A percentile compares a stretch with the other conserved stretches of the same genome.
Evolutionary conservation across 148 eudicot species (phyloP).

Genomic region (Rheum nobile): DNA sequence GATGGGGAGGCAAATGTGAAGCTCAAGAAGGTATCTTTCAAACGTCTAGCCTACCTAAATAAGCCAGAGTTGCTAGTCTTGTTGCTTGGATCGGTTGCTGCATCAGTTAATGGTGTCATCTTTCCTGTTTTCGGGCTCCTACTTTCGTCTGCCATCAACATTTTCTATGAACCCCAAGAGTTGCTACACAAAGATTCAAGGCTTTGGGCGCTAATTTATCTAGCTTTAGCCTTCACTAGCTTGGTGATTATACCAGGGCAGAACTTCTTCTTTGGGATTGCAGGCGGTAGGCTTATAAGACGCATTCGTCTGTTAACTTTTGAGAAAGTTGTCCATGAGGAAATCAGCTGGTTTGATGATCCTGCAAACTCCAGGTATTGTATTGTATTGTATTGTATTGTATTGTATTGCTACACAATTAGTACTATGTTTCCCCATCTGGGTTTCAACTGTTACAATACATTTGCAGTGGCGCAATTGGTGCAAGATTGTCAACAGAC

Average conservation of each 20-base stretch:
- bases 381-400: not conserved
- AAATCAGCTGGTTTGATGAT: conserved; percentile 82
- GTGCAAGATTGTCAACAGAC: conserved; percentile 77
- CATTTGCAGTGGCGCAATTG: conserved; percentile 63
- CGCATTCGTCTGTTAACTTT: conserved; percentile 60
- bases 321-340: conserved; percentile 68
- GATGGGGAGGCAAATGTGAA: conserved; percentile 15
- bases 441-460: not conserved
- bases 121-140: conserved; percentile 62
- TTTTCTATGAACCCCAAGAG: conserved; percentile 42
- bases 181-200: conserved; percentile 37
- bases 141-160: conserved; percentile 49
- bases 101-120: conserved; percentile 44
- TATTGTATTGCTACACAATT: not conserved
- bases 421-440: not conserved
- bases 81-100: conserved; percentile 54
- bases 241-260: conserved; percentile 47
- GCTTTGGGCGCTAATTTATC: conserved; percentile 49
- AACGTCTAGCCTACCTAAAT: conserved; percentile 43
- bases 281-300: conserved; percentile 67
- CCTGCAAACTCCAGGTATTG: conserved; percentile 66
- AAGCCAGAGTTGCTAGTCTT: conserved; percentile 58
- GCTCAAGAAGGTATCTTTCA: conserved; percentile 24
- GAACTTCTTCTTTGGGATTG: conserved; percentile 58
- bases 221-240: conserved; percentile 25